A percentile compares a stretch with the other conserved stretches of the same genome.
Conservation (phyloP, 106 monocot species). For the Triglochin maritima region DNA sequence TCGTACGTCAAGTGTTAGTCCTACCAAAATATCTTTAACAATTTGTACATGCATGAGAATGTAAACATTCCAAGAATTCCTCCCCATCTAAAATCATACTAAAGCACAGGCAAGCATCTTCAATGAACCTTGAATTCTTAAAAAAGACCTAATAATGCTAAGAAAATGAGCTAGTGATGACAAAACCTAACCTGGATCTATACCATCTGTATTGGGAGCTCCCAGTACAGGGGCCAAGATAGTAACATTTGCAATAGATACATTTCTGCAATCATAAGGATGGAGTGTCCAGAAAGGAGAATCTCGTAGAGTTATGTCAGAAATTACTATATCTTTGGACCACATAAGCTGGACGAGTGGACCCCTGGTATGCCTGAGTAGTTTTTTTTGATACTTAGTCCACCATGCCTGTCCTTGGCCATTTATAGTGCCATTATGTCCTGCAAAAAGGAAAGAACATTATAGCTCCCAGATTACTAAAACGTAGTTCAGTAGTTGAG, state of each 20-base stretch:
- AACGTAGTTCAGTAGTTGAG: background rate
- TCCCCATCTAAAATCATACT: no score
- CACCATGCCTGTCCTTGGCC: constrained; percentile 66
- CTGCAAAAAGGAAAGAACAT: constrained; percentile 14
- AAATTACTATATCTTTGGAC: constrained; percentile 48
- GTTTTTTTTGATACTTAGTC: constrained; percentile 30
- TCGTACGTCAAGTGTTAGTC: no score
- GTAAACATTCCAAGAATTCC: no score
- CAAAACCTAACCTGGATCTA: constrained; percentile 44
- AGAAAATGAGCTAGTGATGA: background rate
- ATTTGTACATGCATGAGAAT: no score
- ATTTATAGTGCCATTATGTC: constrained; percentile 69
- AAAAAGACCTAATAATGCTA: no score
- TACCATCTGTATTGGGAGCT: constrained; percentile 76
- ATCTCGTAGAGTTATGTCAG: constrained; percentile 57
- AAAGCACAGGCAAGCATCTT: no score
- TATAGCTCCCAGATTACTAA: background rate
- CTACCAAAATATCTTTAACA: no score
- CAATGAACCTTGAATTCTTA: no score
- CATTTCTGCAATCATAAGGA: constrained; percentile 62
- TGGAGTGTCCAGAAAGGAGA: constrained; percentile 83
- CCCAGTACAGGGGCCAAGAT: constrained; percentile 48
- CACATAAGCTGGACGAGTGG: constrained; percentile 68
- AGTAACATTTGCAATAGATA: constrained; percentile 43
- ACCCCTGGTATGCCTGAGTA: constrained; percentile 50